Conservation (phyloP, 257 asterid genomes). For the Parsonsia alboflavescens region DNA sequence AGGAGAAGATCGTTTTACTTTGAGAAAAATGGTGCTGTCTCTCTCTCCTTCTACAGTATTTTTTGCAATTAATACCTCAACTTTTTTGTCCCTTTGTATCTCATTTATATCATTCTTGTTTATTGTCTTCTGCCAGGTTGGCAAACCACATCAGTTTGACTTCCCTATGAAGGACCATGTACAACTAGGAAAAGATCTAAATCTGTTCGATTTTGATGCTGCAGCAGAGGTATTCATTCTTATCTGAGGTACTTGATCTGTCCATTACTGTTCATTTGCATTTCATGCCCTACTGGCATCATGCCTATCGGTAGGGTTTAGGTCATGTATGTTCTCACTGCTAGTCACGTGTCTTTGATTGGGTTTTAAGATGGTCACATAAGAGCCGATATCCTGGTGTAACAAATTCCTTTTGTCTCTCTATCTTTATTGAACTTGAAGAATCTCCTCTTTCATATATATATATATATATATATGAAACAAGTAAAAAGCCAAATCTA, state of each 20-base stretch:
- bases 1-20: constrained; percentile 66
- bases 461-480: background rate
- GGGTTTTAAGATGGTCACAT: background rate
- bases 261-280: constrained; percentile 3
- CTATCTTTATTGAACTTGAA: background rate
- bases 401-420: background rate
- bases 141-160: constrained; percentile 65
- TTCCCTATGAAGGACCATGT: constrained; percentile 81
- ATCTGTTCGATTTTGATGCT: constrained; percentile 82
- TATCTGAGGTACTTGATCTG: constrained; percentile 24
- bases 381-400: background rate
- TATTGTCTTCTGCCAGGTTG: constrained; percentile 40
- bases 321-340: background rate
- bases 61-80: background rate
- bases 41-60: background rate
- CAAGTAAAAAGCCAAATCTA: background rate
- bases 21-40: constrained; percentile 61
- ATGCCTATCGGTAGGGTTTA: background rate
- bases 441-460: background rate
- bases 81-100: background rate
- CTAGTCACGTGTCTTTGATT: background rate
- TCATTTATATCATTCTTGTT: constrained; percentile 5
- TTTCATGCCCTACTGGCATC: background rate
- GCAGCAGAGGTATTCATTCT: constrained; percentile 86
- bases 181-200: constrained; percentile 87